These are phyloP conservation scores for Amaranthus cruentus DNA, from an alignment of 148 eudicot species.

Conservation along the genomic window DNA sequence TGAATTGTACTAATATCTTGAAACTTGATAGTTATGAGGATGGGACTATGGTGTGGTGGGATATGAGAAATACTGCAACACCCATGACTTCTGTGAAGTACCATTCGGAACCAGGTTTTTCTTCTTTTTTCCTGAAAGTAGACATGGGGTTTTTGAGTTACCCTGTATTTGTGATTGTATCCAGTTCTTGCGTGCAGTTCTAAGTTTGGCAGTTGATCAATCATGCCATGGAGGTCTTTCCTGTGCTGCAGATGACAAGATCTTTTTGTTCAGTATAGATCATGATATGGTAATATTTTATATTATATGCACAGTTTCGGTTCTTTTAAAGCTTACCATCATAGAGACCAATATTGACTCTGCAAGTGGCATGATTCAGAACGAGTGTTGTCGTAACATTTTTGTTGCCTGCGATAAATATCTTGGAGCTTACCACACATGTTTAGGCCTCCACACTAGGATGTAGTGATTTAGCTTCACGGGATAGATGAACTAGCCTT, in stretches of 20 bases:
- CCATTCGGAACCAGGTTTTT: slow-evolving; percentile 76
- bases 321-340: background rate
- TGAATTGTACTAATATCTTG: slow-evolving; percentile 8
- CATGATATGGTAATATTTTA: slow-evolving; percentile 43
- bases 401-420: background rate
- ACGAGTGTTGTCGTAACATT: background rate
- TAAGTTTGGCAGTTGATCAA: slow-evolving; percentile 61
- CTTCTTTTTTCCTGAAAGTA: background rate
- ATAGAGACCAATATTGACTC: background rate
- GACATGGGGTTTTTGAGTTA: slow-evolving; percentile 2
- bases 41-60: slow-evolving; percentile 88
- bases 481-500: background rate
- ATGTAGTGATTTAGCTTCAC: background rate
- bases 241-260: slow-evolving; percentile 80
- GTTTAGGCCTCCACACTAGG: background rate
- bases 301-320: background rate
- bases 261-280: slow-evolving; percentile 51
- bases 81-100: slow-evolving; percentile 66
- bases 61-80: slow-evolving; percentile 55
- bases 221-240: slow-evolving; percentile 78
- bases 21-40: slow-evolving; percentile 55
- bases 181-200: slow-evolving; percentile 43
- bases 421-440: background rate
- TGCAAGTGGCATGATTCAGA: background rate
- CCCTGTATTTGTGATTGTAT: slow-evolving; percentile 9